phyloP scores from a whole-genome alignment of 306 rosid species.

The Vigna trinervia region DNA sequence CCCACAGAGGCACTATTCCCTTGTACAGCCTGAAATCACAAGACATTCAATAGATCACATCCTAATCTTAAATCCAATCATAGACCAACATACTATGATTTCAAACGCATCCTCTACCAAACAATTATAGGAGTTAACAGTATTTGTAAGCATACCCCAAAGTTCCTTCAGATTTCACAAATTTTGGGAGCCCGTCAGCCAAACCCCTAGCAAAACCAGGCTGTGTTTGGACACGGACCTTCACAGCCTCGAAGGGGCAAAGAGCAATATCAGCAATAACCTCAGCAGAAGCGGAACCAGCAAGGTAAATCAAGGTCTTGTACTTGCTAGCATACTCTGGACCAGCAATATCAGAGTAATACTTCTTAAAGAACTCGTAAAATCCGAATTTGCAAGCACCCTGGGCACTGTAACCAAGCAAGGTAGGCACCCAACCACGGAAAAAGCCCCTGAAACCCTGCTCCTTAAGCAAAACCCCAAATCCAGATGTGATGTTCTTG shows the following conservation, averaged over 20 bases:
- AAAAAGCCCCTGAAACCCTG: constrained; percentile 90
- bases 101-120: background rate
- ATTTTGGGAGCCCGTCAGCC: constrained; percentile 89
- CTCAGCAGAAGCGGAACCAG: constrained; percentile 99
- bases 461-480: constrained; percentile 90
- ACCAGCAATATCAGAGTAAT: constrained; percentile 93
- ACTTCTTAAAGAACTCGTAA: constrained; percentile 95
- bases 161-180: constrained; percentile 85
- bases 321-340: constrained; percentile 93
- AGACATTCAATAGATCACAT: constrained; percentile 38
- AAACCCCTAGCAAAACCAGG: constrained; percentile 96
- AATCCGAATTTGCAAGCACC: constrained; percentile 99
- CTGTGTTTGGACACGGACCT: constrained; percentile 97
- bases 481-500: constrained; percentile 86
- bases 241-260: constrained; percentile 97
- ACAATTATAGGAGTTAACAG: background rate
- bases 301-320: constrained; percentile 98
- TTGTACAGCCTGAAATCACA: constrained; percentile 83
- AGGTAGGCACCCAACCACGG: constrained; percentile 98
- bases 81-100: constrained; percentile 1
- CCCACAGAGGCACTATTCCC: constrained; percentile 98
- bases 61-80: background rate
- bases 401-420: constrained; percentile 98
- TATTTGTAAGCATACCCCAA: constrained; percentile 66
- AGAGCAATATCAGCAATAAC: constrained; percentile 93